phyloP scores from a whole-genome alignment of 78 protist genomes.

The Monosiga brevicollis region DNA sequence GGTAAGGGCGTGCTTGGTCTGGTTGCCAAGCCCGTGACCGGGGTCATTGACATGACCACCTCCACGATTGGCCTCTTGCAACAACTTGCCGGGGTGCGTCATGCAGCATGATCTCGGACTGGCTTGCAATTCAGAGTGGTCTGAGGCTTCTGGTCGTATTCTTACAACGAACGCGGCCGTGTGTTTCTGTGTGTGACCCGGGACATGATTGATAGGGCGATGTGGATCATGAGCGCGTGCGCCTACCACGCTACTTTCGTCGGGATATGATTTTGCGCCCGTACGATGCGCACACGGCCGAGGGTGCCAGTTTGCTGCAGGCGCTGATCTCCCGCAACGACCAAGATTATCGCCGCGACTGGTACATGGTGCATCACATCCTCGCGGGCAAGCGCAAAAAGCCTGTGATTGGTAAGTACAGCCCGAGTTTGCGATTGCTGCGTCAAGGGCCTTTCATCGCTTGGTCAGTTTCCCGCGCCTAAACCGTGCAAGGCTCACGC shows the following conservation, averaged over 20 bases:
- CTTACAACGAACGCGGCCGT: too few relatives aligned
- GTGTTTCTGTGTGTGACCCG: neutral
- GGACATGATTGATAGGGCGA: neutral
- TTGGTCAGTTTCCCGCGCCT: too few relatives aligned
- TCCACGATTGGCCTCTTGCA: neutral
- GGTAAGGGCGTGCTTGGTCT: constrained; percentile 39
- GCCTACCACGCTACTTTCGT: neutral
- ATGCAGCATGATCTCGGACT: neutral
- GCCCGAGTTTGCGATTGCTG: too few relatives aligned
- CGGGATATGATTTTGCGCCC: neutral
- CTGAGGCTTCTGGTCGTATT: too few relatives aligned
- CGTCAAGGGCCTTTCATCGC: too few relatives aligned
- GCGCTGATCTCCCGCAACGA: too few relatives aligned
- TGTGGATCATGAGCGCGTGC: too few relatives aligned
- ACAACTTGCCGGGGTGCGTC: neutral
- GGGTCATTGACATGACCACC: constrained; percentile 10
- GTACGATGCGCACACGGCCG: neutral
- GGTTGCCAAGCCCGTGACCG: constrained; percentile 36
- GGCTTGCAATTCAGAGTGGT: neutral
- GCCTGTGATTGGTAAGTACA: too few relatives aligned
- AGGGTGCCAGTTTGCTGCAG: neutral
- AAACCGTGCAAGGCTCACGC: too few relatives aligned
- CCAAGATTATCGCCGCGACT: too few relatives aligned
- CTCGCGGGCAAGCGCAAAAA: too few relatives aligned
- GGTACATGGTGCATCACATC: too few relatives aligned